Percentiles rank a stretch among this genome's conserved stretches.
These are phyloP conservation scores for Xylariaceae sp. DNA, from an alignment of 2,329 filamentous ascomycete species.

Conservation along the genomic window DNA sequence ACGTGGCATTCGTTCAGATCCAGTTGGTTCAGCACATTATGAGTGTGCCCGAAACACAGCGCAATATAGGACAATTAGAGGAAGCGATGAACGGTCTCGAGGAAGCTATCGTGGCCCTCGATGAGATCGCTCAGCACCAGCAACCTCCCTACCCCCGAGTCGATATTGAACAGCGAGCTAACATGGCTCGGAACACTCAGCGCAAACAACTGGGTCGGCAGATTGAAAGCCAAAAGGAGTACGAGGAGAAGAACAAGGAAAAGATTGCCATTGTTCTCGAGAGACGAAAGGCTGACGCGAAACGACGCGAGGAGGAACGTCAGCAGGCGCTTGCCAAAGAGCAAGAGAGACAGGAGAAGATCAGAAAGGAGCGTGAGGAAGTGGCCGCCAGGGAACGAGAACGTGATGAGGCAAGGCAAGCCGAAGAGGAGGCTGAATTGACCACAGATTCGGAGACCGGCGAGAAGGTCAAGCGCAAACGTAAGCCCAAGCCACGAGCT, in stretches of 20 bases:
- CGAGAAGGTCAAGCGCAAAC: conserved; percentile 74
- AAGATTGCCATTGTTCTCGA: conserved; percentile 78
- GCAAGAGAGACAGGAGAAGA: conserved; percentile 69
- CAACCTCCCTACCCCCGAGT: conserved; percentile 81
- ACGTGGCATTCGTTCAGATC: conserved; percentile 95
- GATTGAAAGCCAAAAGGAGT: conserved; percentile 78
- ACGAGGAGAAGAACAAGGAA: conserved; percentile 86
- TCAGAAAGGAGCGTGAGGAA: conserved; percentile 77
- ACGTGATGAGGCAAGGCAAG: conserved; percentile 60
- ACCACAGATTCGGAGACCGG: conserved; percentile 79
- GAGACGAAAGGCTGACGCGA: conserved; percentile 73
- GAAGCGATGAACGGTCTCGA: conserved; percentile 76
- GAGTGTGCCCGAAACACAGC: conserved; percentile 66
- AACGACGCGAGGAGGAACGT: conserved; percentile 70
- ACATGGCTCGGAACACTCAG: conserved; percentile 95
- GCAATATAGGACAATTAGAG: conserved; percentile 74
- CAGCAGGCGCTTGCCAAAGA: conserved; percentile 63
- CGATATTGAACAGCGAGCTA: conserved; percentile 89
- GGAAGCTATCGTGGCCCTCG: conserved; percentile 69
- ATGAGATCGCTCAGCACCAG: conserved; percentile 57
- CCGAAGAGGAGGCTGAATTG: conserved; percentile 74
- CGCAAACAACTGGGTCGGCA: conserved; percentile 85
- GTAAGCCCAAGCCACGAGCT: conserved; percentile 45
- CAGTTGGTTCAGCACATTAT: conserved; percentile 82
- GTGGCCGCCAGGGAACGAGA: conserved; percentile 72